Evolutionary conservation across 2,329 filamentous ascomycete genomes (phyloP).

Genomic region (Cryphonectria carpinicola): DNA sequence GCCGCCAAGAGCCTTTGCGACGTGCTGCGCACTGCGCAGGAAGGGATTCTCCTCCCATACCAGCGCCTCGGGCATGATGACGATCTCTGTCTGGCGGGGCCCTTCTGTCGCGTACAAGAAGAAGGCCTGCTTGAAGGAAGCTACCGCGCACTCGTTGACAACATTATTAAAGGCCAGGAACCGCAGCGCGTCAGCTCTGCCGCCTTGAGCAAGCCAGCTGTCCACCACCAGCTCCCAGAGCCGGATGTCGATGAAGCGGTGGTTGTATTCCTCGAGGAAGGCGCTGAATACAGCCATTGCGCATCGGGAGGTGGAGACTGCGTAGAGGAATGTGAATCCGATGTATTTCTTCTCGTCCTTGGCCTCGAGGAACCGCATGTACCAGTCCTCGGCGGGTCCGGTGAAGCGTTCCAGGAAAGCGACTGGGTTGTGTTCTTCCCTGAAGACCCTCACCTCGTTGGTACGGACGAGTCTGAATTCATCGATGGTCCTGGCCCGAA

Average conservation of each 20-base stretch:
- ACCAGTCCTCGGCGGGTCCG: neutral
- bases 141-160: neutral
- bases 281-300: neutral
- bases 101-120: no score
- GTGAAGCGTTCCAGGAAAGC: neutral
- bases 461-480: neutral
- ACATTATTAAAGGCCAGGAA: neutral
- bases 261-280: neutral
- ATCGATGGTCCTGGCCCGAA: neutral
- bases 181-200: neutral
- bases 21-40: neutral
- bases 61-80: neutral
- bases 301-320: neutral
- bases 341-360: neutral
- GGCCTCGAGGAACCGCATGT: neutral
- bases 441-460: neutral
- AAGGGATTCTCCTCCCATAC: neutral
- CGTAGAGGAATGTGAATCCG: neutral
- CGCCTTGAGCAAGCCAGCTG: neutral
- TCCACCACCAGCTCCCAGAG: constrained; percentile 6
- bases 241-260: neutral
- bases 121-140: neutral
- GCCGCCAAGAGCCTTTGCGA: neutral
- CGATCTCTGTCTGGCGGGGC: neutral
- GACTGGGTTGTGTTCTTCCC: neutral